Evolutionary conservation across 2,329 filamentous ascomycete species (phyloP).

Genomic region (Trichoderma semiorbis): DNA sequence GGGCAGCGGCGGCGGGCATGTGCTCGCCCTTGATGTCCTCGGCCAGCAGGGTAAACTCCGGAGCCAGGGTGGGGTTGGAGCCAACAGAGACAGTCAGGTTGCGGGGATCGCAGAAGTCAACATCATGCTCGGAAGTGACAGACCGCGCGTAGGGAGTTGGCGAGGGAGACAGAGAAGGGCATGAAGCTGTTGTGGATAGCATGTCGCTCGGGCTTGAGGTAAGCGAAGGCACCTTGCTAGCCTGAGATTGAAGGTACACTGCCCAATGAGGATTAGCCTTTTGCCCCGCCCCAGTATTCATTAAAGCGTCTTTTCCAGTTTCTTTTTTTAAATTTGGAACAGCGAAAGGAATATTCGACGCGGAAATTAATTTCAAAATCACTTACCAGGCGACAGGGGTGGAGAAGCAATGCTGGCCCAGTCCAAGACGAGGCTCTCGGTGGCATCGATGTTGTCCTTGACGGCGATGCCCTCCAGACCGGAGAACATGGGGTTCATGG

Average conservation of each 20-base stretch:
- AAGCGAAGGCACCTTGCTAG: slow-evolving; percentile 55
- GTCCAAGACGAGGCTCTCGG: slow-evolving; percentile 71
- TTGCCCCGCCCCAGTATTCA: slow-evolving; percentile 24
- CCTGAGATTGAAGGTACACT: slow-evolving; percentile 51
- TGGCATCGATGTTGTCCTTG: slow-evolving; percentile 69
- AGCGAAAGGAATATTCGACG: slow-evolving; percentile 1
- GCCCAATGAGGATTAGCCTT: slow-evolving; percentile 36
- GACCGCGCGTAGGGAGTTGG: slow-evolving; percentile 74
- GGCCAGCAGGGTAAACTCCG: slow-evolving; percentile 65
- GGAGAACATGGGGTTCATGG: slow-evolving; percentile 75
- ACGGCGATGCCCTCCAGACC: slow-evolving; percentile 61
- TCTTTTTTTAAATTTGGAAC: not conserved
- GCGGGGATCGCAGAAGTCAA: slow-evolving; percentile 88
- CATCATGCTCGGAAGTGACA: slow-evolving; percentile 64
- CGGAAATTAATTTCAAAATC: not conserved
- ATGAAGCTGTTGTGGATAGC: slow-evolving; percentile 68
- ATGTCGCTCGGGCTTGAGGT: slow-evolving; percentile 65
- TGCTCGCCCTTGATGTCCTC: slow-evolving; percentile 56
- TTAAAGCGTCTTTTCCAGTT: not conserved
- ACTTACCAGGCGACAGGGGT: slow-evolving; percentile 87
- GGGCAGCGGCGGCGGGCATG: slow-evolving; percentile 45
- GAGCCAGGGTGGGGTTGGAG: slow-evolving; percentile 47
- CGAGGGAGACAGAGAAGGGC: slow-evolving; percentile 83
- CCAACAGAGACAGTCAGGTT: slow-evolving; percentile 70
- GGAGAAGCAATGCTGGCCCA: slow-evolving; percentile 78